Evolutionary conservation across 2,329 filamentous ascomycete genomes (phyloP).

Genomic region (Verticillium tricorpus): DNA sequence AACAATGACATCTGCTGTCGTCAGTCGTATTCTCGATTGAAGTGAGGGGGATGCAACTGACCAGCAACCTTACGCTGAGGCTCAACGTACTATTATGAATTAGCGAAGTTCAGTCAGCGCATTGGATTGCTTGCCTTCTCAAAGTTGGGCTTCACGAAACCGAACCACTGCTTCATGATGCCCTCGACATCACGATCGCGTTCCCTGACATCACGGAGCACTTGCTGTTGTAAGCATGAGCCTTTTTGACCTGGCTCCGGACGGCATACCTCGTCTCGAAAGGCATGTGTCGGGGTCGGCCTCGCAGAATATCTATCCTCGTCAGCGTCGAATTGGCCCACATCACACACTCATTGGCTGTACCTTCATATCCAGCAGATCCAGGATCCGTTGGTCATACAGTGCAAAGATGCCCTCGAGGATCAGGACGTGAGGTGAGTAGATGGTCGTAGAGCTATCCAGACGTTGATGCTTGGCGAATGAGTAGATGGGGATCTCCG

Average conservation of each 20-base stretch:
- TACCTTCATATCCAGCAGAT: constrained; percentile 87
- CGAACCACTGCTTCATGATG: constrained; percentile 97
- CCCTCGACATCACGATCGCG: constrained; percentile 89
- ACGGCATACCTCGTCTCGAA: constrained; percentile 69
- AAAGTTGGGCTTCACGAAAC: constrained; percentile 94
- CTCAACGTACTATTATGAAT: constrained; percentile 62
- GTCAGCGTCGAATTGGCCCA: not conserved
- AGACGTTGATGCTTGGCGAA: constrained; percentile 86
- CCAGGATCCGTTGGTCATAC: constrained; percentile 79
- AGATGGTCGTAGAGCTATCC: constrained; percentile 78
- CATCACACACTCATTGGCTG: constrained; percentile 9
- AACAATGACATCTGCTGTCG: constrained; percentile 73
- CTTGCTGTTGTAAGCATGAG: constrained; percentile 33
- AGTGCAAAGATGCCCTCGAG: constrained; percentile 95
- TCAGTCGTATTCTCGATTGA: constrained; percentile 8
- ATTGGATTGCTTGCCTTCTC: constrained; percentile 51
- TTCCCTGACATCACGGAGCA: constrained; percentile 82
- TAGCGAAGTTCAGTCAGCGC: not conserved
- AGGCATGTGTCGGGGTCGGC: constrained; percentile 93
- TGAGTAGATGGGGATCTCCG: constrained; percentile 91
- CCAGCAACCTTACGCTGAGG: constrained; percentile 84
- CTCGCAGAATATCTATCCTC: constrained; percentile 81
- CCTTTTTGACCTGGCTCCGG: not conserved
- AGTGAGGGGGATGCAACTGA: constrained; percentile 27
- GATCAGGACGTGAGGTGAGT: constrained; percentile 93